A percentile compares a stretch with the other conserved stretches of the same genome.
Evolutionary conservation across 2,329 filamentous ascomycete species (phyloP).

Genomic region (Neonectria coccinea): DNA sequence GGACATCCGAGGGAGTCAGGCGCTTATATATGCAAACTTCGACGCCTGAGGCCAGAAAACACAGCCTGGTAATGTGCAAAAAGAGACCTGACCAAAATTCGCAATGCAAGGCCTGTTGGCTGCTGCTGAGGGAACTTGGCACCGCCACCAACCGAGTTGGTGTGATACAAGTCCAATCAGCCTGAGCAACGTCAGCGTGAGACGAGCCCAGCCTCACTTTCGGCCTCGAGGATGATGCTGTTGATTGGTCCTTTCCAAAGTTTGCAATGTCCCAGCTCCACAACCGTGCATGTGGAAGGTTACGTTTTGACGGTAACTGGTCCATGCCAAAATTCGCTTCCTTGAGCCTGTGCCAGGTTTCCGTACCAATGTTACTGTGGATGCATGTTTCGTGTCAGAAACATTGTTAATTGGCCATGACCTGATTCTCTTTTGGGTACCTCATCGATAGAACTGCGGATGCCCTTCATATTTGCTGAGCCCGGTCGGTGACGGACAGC

Average conservation of each 20-base stretch:
- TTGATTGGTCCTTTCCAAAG: neutral
- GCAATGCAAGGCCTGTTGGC: neutral
- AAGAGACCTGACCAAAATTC: neutral
- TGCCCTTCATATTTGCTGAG: neutral
- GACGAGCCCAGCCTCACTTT: neutral
- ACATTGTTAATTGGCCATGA: neutral
- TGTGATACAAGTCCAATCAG: neutral
- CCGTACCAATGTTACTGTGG: neutral
- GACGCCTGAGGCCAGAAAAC: neutral
- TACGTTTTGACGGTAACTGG: neutral
- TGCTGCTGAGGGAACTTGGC: neutral
- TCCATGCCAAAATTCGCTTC: neutral
- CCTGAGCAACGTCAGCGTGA: neutral
- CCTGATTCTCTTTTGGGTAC: neutral
- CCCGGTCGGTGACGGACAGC: neutral
- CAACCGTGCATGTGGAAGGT: neutral
- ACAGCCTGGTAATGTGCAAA: neutral
- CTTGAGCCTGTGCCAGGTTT: neutral
- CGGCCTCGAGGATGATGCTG: neutral
- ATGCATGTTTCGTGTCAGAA: neutral
- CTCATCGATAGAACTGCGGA: no score
- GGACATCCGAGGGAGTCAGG: neutral
- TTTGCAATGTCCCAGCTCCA: neutral
- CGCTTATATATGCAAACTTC: neutral
- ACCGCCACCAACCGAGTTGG: neutral